These are phyloP conservation scores for Podospora comata DNA, from an alignment of 495 filamentous ascomycete species.

Conservation along the genomic window DNA sequence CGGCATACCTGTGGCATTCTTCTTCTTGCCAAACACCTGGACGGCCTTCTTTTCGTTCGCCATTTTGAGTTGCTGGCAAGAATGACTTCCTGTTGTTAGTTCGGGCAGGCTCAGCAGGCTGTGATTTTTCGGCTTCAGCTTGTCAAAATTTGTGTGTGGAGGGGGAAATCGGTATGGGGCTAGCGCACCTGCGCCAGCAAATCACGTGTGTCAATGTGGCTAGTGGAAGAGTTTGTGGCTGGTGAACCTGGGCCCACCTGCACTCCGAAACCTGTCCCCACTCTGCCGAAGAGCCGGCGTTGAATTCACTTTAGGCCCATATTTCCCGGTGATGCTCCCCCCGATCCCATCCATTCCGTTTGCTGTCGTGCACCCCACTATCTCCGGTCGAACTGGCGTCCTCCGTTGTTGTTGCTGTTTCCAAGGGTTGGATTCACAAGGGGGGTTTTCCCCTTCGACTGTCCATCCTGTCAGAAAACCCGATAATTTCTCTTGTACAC, in stretches of 20 bases:
- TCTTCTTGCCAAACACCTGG: conserved; percentile 43
- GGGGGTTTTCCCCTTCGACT: not conserved
- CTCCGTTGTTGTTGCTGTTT: too few relatives aligned
- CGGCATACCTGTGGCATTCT: conserved; percentile 40
- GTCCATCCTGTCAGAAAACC: not conserved
- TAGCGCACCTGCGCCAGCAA: conserved; percentile 20
- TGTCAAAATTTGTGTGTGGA: conserved; percentile 38
- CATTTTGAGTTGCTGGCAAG: conserved; percentile 37
- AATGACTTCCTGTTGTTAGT: conserved; percentile 36
- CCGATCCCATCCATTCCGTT: not conserved
- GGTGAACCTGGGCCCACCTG: not conserved
- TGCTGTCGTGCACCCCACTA: not conserved
- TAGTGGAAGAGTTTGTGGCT: conserved; percentile 15
- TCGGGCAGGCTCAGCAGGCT: conserved; percentile 25
- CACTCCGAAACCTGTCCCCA: not conserved
- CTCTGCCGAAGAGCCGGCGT: not conserved
- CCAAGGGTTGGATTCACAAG: not conserved
- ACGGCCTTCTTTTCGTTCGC: conserved; percentile 34
- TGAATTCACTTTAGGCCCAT: not conserved
- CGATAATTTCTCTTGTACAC: not conserved
- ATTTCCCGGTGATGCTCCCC: not conserved
- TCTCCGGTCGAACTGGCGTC: not conserved
- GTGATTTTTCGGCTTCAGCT: conserved; percentile 28
- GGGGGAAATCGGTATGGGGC: conserved; percentile 37
- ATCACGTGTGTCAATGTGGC: conserved; percentile 31